These are phyloP conservation scores for Globisporangium parvum DNA, from an alignment of 352 stramenopile genomes.

Conservation along the genomic window DNA sequence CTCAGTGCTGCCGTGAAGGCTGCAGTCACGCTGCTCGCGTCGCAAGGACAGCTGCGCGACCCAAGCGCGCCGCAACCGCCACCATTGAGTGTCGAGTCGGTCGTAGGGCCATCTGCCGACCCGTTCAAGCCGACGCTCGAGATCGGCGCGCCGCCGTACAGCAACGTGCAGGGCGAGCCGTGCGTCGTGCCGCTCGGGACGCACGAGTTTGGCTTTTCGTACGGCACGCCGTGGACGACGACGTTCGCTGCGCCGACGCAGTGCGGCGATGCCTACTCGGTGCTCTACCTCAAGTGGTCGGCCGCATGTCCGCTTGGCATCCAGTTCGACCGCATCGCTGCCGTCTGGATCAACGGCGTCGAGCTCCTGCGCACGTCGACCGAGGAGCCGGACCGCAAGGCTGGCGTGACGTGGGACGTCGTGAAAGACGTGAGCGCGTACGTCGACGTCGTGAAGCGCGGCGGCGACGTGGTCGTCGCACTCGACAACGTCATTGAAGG, in stretches of 20 bases:
- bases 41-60: conserved; percentile 24
- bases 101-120: conserved; percentile 3
- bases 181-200: conserved; percentile 42
- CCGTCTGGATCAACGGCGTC: conserved; percentile 64
- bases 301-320: conserved; percentile 34
- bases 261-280: conserved; percentile 38
- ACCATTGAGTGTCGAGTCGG: conserved; percentile 2
- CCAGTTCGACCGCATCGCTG: conserved; percentile 71
- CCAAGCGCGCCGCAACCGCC: conserved; percentile 7
- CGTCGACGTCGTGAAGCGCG: conserved; percentile 32
- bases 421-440: conserved; percentile 68
- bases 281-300: conserved; percentile 53
- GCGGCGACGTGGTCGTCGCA: conserved; percentile 46
- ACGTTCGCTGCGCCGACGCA: conserved; percentile 27
- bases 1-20: conserved; percentile 13
- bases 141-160: conserved; percentile 28
- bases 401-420: conserved; percentile 49
- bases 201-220: conserved; percentile 55
- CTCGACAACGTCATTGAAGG: conserved; percentile 65
- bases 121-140: conserved; percentile 32
- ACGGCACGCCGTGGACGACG: conserved; percentile 41
- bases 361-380: conserved; percentile 75
- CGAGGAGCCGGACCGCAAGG: conserved; percentile 42
- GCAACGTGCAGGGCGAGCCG: conserved; percentile 30
- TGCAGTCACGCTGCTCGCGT: conserved; percentile 26